These are phyloP conservation scores for Dactylis glomerata DNA, from an alignment of 176 grass and related monocot genomes.

Conservation along the genomic window DNA sequence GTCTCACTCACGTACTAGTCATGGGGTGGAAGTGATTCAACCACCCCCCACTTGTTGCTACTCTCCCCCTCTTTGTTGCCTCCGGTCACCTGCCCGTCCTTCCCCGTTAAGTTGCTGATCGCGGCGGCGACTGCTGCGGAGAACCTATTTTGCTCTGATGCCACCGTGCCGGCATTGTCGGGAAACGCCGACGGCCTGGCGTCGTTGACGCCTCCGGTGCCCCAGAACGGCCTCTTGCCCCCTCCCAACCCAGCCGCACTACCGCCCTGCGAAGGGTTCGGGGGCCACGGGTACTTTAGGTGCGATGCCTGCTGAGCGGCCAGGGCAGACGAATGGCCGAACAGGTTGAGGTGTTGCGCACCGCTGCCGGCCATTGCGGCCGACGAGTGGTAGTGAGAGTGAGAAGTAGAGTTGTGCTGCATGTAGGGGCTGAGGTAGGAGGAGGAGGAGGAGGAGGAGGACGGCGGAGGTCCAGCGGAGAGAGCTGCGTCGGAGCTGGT, in stretches of 20 bases:
- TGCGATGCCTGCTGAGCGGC: not conserved
- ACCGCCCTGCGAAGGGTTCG: conserved; percentile 1
- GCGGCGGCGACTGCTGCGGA: conserved; percentile 38
- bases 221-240: conserved; percentile 54
- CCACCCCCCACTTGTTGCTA: conserved; percentile 51
- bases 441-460: conserved; percentile 27
- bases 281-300: conserved; percentile 50
- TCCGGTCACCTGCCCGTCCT: conserved; percentile 29
- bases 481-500: conserved; percentile 30
- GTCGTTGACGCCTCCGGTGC: not conserved
- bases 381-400: conserved; percentile 18
- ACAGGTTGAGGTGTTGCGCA: conserved; percentile 36
- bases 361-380: not conserved
- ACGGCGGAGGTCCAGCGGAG: conserved; percentile 18
- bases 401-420: conserved; percentile 46
- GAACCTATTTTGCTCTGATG: conserved; percentile 45
- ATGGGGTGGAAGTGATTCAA: conserved; percentile 40
- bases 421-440: conserved; percentile 73
- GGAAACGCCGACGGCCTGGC: conserved; percentile 18
- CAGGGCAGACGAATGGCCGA: conserved; percentile 26
- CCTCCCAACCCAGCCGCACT: conserved; percentile 3
- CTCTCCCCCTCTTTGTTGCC: conserved; percentile 60
- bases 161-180: conserved; percentile 17
- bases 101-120: conserved; percentile 51
- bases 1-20: conserved; percentile 18